A percentile compares a stretch with the other conserved stretches of the same genome.
Evolutionary conservation across 1,284 basidiomycete genomes (phyloP).

Genomic region (Tylopilus sp.): DNA sequence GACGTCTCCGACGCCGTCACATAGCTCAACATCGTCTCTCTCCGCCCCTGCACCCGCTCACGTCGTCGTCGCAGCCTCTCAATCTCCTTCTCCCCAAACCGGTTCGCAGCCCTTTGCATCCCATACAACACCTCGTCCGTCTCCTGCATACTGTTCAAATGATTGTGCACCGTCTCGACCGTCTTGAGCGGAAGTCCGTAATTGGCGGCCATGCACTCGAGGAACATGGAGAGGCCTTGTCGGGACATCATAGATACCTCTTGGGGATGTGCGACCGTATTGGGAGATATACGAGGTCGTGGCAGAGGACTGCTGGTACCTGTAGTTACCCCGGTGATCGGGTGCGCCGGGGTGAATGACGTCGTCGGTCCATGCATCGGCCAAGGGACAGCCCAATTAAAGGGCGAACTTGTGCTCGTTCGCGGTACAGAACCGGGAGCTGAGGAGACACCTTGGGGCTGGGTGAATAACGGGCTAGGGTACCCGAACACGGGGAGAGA

Average conservation of each 20-base stretch:
- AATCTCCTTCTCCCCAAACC: conserved; percentile 27
- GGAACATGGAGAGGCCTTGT: conserved; percentile 33
- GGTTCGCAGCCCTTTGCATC: conserved; percentile 41
- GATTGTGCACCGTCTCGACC: conserved; percentile 37
- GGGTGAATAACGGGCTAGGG: conserved; percentile 12
- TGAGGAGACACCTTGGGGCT: not conserved
- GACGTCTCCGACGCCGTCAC: conserved; percentile 26
- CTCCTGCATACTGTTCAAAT: conserved; percentile 30
- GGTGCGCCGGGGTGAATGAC: conserved; percentile 13
- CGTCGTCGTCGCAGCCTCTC: not conserved
- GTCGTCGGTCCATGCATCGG: not conserved
- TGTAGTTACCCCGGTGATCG: not conserved
- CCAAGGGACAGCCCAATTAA: conserved; percentile 8
- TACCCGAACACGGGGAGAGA: conserved; percentile 26
- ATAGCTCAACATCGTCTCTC: conserved; percentile 15
- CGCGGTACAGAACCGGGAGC: not conserved
- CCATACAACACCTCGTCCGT: conserved; percentile 38
- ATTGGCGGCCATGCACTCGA: conserved; percentile 39
- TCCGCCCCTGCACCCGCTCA: not conserved
- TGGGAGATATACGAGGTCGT: not conserved
- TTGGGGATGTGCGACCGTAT: conserved; percentile 12
- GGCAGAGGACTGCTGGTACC: not conserved
- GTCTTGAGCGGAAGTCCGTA: conserved; percentile 33
- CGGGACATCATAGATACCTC: conserved; percentile 29
- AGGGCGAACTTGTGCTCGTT: conserved; percentile 1